Base-by-base conservation (phyloP, 345 rosid genomes). In the Eucalyptus microcorys region DNA sequence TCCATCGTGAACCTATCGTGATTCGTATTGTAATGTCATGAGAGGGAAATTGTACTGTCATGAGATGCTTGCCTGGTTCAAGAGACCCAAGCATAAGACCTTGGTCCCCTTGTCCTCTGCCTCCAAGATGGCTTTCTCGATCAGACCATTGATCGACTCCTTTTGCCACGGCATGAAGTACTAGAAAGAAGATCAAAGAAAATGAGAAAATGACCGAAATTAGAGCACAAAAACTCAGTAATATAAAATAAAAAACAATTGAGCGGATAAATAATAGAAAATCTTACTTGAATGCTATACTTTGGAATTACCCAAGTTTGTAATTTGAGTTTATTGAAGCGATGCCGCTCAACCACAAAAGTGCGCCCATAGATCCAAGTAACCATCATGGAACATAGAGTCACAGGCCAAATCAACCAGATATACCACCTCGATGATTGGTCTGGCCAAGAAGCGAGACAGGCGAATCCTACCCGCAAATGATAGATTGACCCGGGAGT, bases 401-500 rank as follows among this genome's bases (percentile, higher is more conserved):
- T 80, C 52, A 88, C 24, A 17, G 89, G 87, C 87, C 89, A 88
- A 86, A 81, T 80, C 87, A 80, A 45, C 79, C 88, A 48, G 1
- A 87, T 7, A 49, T 66, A 87, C 96, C 96, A 93, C 27, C 81
- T 90, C 12, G 93, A 90, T 9, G 94, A 91, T 13, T 89, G 34
- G 64, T 88, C 90, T 14, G 98, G 97, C 40, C 57, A 80, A 2
- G 98, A 93, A 16, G 97, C 97, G 45, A 95, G 88, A 52, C 88
- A 91, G 16, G 97, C 94, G 84, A 95, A 91, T 48, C 97, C 97
- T 8, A 96, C 88, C 5, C 93, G 94, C 15, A 93, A 88, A 88
- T 95, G 97, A 83, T 96, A 95, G 71, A 96, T 91, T 43, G 97
- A 94, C 30, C 93, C 92, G 1, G 93, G 95, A 3, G 94, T 94